A percentile compares a stretch with the other conserved stretches of the same genome.
Evolutionary conservation across 148 eudicot species (phyloP).

Genomic region (Pharnaceum exiguum): DNA sequence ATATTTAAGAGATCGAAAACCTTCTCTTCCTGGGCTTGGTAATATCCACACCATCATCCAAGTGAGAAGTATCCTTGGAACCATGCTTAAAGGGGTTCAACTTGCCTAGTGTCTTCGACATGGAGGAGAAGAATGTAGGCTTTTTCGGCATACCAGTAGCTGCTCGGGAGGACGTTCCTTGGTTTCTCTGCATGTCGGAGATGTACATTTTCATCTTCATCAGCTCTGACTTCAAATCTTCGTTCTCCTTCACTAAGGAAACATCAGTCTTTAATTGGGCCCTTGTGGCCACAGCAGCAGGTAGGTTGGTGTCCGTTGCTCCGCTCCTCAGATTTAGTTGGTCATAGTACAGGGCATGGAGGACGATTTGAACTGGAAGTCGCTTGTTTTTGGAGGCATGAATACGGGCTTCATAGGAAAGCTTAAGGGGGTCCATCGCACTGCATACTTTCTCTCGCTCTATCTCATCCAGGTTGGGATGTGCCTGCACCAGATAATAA

Average conservation of each 20-base stretch:
- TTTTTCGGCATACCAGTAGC: slow-evolving; percentile 23
- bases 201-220: slow-evolving; percentile 81
- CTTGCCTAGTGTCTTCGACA: slow-evolving; percentile 84
- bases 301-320: slow-evolving; percentile 18
- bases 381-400: slow-evolving; percentile 96
- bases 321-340: slow-evolving; percentile 77
- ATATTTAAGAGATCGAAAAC: slow-evolving; percentile 67
- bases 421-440: slow-evolving; percentile 78
- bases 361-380: slow-evolving; percentile 77
- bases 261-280: slow-evolving; percentile 55
- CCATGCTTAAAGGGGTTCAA: slow-evolving; percentile 89
- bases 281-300: slow-evolving; percentile 34
- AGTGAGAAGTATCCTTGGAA: slow-evolving; percentile 74
- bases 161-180: slow-evolving; percentile 35
- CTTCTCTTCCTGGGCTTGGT: slow-evolving; percentile 88
- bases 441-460: slow-evolving; percentile 95
- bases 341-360: slow-evolving; percentile 89
- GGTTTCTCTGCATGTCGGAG: slow-evolving; percentile 45
- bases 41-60: slow-evolving; percentile 57
- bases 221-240: slow-evolving; percentile 55
- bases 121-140: slow-evolving; percentile 65
- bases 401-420: slow-evolving; percentile 82
- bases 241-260: slow-evolving; percentile 68
- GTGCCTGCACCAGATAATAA: slow-evolving; percentile 44
- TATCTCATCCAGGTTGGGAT: slow-evolving; percentile 87